Conservation (phyloP, 257 asterid species). For the Salvia miltiorrhiza region DNA sequence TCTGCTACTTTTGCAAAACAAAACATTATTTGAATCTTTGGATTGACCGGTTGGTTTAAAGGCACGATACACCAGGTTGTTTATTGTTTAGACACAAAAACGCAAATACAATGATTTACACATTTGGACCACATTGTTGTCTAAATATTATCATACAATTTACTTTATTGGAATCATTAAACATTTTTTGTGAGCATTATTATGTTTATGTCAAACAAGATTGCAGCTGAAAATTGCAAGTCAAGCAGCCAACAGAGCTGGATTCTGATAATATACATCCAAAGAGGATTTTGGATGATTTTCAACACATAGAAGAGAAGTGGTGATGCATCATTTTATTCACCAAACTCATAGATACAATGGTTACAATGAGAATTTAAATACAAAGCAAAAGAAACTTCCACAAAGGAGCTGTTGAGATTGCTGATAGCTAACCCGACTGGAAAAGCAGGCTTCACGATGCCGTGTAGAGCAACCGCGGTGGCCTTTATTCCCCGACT, state of each 20-base stretch:
- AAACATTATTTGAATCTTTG: no score
- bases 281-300: neutral
- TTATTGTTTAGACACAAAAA: no score
- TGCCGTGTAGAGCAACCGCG: neutral
- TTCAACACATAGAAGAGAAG: neutral
- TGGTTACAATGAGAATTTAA: neutral
- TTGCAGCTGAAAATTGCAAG: neutral
- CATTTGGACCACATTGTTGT: no score
- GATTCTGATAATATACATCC: neutral
- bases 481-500: neutral
- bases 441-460: neutral
- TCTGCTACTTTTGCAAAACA: no score
- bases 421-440: neutral
- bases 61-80: no score
- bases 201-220: no score
- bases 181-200: no score
- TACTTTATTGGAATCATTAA: no score
- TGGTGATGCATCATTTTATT: constrained; percentile 10
- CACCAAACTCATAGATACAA: constrained; percentile 18
- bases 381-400: neutral
- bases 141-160: no score
- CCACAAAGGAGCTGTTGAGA: neutral
- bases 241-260: neutral
- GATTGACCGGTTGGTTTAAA: no score
- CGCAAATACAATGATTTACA: no score